A percentile compares a stretch with the other conserved stretches of the same genome.
Conservation (phyloP, 768 basidiomycete genomes). For the Cantharellus anzutake region DNA sequence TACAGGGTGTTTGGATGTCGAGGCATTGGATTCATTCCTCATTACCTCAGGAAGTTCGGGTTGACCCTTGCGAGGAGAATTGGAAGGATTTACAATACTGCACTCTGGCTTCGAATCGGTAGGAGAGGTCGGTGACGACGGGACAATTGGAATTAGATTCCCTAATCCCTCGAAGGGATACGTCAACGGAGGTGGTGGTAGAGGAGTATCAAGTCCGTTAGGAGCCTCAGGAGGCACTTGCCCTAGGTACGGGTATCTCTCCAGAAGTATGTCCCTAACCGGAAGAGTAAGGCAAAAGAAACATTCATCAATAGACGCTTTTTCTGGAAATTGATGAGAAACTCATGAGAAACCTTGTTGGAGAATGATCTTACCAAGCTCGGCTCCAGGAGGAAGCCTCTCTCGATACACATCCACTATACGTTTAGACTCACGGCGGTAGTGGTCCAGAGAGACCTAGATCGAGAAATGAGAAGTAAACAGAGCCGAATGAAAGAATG, state of each 20-base stretch:
- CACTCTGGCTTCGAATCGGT: too few relatives aligned
- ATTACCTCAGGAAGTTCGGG: background rate
- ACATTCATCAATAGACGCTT: conserved; percentile 85
- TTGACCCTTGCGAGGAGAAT: background rate
- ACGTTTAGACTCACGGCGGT: conserved; percentile 77
- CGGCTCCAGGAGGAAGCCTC: conserved; percentile 49
- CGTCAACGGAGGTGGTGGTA: conserved; percentile 37
- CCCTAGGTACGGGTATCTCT: conserved; percentile 58
- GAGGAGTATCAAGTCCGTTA: conserved; percentile 49
- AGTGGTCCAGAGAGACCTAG: conserved; percentile 83
- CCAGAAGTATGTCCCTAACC: conserved; percentile 55
- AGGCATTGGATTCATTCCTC: background rate
- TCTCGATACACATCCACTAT: conserved; percentile 66
- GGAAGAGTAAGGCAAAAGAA: conserved; percentile 82
- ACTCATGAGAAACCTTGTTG: background rate
- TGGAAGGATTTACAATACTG: background rate
- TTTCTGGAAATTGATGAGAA: conserved; percentile 34
- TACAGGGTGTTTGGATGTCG: conserved; percentile 7
- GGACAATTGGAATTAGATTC: conserved; percentile 32
- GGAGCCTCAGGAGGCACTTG: conserved; percentile 48
- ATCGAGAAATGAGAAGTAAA: background rate
- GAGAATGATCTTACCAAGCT: conserved; percentile 43
- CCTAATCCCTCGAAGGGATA: conserved; percentile 42
- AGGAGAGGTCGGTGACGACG: background rate
- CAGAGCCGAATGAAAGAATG: conserved; percentile 2